Percentiles rank a stretch among this genome's conserved stretches.
phyloP scores from a whole-genome alignment of 805 yeast genomes.

The Isabelozyma heimii region DNA sequence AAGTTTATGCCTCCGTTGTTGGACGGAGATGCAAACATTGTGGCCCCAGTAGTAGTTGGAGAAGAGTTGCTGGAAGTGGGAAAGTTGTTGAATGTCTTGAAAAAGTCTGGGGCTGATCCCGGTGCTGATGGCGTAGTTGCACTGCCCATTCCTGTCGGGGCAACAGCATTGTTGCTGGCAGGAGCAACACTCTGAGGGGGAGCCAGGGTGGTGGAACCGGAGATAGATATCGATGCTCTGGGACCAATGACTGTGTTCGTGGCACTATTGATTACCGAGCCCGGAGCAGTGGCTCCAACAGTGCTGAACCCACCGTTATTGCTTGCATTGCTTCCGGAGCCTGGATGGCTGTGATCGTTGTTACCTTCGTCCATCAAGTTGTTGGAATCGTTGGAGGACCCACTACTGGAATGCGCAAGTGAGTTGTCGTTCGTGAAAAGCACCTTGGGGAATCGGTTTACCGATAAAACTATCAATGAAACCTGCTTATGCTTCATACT shows the following conservation, averaged over 20 bases:
- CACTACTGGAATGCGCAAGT: background rate
- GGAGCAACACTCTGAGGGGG: background rate
- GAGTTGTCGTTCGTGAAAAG: conserved; percentile 19
- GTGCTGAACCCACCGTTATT: conserved; percentile 11
- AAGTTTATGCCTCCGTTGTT: conserved; percentile 20
- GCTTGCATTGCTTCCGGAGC: conserved; percentile 11
- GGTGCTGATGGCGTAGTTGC: conserved; percentile 1
- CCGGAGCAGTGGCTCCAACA: background rate
- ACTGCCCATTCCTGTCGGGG: background rate
- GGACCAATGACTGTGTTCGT: background rate
- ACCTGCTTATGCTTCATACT: conserved; percentile 56
- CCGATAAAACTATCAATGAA: conserved; percentile 68
- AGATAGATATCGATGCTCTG: background rate
- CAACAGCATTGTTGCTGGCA: background rate
- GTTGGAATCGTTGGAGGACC: background rate
- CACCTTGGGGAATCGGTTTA: conserved; percentile 55
- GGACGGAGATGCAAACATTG: conserved; percentile 29
- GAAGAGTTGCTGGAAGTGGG: conserved; percentile 17
- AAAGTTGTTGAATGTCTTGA: conserved; percentile 12
- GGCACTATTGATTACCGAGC: background rate
- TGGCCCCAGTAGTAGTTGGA: conserved; percentile 18
- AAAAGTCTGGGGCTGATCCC: conserved; percentile 12
- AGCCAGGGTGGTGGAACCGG: background rate
- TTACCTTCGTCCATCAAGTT: background rate
- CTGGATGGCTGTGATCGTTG: conserved; percentile 11